These are phyloP conservation scores for Boletus coccyginus DNA, from an alignment of 768 basidiomycete genomes.

Conservation along the genomic window DNA sequence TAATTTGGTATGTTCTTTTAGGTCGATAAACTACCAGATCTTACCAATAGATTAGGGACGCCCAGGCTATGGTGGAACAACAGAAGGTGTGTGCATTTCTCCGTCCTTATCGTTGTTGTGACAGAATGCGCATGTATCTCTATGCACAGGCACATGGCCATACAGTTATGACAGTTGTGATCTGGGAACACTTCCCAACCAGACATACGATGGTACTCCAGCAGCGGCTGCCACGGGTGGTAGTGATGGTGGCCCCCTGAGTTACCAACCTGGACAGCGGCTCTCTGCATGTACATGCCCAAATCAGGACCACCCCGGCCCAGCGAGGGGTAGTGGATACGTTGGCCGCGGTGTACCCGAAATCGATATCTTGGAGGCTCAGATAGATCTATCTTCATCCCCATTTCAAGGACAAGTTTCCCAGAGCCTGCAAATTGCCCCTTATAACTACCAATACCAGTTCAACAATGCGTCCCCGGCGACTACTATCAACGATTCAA, in stretches of 20 bases:
- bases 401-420: slow-evolving; percentile 63
- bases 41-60: slow-evolving; percentile 53
- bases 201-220: slow-evolving; percentile 66
- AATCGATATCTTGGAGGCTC: slow-evolving; percentile 90
- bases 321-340: slow-evolving; percentile 40
- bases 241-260: slow-evolving; percentile 51
- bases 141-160: slow-evolving; percentile 55
- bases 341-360: slow-evolving; percentile 81
- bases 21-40: neutral
- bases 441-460: slow-evolving; percentile 69
- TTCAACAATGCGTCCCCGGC: slow-evolving; percentile 54
- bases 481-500: slow-evolving; percentile 50
- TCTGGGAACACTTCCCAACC: slow-evolving; percentile 80
- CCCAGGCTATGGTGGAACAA: slow-evolving; percentile 87
- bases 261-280: slow-evolving; percentile 83
- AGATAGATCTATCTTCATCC: slow-evolving; percentile 50
- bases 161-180: slow-evolving; percentile 87
- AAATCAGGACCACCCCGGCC: slow-evolving; percentile 86
- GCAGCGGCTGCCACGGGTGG: slow-evolving; percentile 54
- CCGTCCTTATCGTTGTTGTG: neutral
- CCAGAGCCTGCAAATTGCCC: slow-evolving; percentile 79
- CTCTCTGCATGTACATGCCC: slow-evolving; percentile 87
- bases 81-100: slow-evolving; percentile 53
- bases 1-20: slow-evolving; percentile 41
- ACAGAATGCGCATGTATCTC: neutral